phyloP scores from a whole-genome alignment of 441 rosid genomes.

The Melastoma candidum region DNA sequence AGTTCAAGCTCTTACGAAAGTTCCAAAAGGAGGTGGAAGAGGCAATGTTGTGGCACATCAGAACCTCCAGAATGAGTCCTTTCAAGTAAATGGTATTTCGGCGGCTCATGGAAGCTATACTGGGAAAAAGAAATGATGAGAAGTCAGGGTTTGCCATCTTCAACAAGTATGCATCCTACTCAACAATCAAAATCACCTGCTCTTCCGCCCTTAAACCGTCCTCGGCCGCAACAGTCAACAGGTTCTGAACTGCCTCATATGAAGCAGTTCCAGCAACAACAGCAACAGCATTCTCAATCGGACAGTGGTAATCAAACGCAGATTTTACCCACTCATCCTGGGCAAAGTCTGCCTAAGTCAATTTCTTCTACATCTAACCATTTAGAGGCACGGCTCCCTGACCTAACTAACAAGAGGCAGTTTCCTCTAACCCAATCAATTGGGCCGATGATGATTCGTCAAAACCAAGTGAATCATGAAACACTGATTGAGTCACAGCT shows the following conservation, averaged over 20 bases:
- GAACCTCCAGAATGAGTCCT: conserved; percentile 53
- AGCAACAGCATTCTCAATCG: conserved; percentile 49
- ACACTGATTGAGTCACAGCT: conserved; percentile 44
- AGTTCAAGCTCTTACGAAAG: conserved; percentile 61
- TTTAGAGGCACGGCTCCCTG: conserved; percentile 42
- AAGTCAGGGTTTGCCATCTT: conserved; percentile 56
- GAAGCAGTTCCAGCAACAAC: conserved; percentile 46
- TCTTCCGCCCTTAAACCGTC: conserved; percentile 48
- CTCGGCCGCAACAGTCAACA: conserved; percentile 46
- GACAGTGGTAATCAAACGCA: conserved; percentile 56
- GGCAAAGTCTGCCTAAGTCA: conserved; percentile 38
- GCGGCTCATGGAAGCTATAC: conserved; percentile 46
- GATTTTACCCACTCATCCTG: conserved; percentile 36
- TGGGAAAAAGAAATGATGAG: conserved; percentile 67
- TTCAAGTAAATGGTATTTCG: conserved; percentile 64
- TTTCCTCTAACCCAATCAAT: conserved; percentile 42
- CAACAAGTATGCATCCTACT: conserved; percentile 36
- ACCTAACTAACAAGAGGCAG: conserved; percentile 58
- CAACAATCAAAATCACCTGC: conserved; percentile 57
- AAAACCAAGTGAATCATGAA: conserved; percentile 45
- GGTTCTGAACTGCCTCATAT: conserved; percentile 36
- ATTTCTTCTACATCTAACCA: conserved; percentile 55
- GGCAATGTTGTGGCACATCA: conserved; percentile 63
- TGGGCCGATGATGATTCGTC: conserved; percentile 55
- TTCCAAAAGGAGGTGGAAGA: conserved; percentile 73